phyloP scores from a whole-genome alignment of 768 basidiomycete genomes.

The Kwoniella dejecticola region DNA sequence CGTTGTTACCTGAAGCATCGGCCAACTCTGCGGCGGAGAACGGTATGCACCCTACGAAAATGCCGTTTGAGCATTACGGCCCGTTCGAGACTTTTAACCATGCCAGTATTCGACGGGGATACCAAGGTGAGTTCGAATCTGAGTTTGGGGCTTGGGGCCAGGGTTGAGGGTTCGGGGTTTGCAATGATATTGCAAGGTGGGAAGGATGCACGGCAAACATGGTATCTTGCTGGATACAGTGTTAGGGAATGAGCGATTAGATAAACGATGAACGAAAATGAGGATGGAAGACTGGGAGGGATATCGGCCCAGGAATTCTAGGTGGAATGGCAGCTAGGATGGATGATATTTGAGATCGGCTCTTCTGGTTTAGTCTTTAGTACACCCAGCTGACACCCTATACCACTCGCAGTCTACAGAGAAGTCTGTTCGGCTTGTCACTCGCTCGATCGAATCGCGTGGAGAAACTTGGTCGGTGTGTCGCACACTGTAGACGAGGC shows the following conservation, averaged over 20 bases:
- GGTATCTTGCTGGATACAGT: no score
- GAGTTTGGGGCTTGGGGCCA: neutral
- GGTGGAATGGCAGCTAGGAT: no score
- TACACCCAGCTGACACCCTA: constrained; percentile 66
- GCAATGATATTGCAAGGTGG: no score
- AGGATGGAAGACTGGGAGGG: no score
- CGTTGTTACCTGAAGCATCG: constrained; percentile 87
- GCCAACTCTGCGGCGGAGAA: constrained; percentile 91
- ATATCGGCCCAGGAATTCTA: no score
- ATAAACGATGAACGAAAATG: no score
- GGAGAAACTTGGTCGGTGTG: constrained; percentile 98
- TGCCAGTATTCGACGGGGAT: constrained; percentile 62
- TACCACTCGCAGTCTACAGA: constrained; percentile 75
- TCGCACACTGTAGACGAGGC: constrained; percentile 92
- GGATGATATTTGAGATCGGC: neutral
- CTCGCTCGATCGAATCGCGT: constrained; percentile 97
- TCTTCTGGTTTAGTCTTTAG: neutral
- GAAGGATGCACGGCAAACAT: no score
- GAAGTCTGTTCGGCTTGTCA: constrained; percentile 99
- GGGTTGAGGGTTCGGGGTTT: no score
- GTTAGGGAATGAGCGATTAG: no score
- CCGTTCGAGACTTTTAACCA: constrained; percentile 91
- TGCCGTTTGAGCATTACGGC: constrained; percentile 93
- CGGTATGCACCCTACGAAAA: constrained; percentile 81
- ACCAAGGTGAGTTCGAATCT: constrained; percentile 61